A percentile compares a stretch with the other conserved stretches of the same genome.
These are phyloP conservation scores for Suhomyces kunorum DNA, from an alignment of 1,139 yeast species.

Conservation along the genomic window DNA sequence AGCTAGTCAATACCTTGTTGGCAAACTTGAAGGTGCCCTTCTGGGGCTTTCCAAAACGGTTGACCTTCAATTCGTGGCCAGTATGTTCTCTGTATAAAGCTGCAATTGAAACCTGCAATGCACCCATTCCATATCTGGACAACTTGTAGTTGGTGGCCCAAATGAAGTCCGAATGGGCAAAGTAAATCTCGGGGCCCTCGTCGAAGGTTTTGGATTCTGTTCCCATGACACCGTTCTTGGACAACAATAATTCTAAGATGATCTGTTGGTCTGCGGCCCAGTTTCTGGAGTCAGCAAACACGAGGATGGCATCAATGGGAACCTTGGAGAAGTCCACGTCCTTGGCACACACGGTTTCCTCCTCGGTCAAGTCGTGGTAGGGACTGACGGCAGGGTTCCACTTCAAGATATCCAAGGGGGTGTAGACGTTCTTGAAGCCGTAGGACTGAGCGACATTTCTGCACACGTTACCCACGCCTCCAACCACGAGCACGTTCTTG, in stretches of 20 bases:
- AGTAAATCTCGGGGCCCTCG: constrained; percentile 79
- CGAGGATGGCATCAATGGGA: constrained; percentile 68
- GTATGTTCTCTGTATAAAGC: constrained; percentile 81
- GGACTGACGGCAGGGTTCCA: constrained; percentile 89
- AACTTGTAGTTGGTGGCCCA: constrained; percentile 86
- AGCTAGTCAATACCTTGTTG: constrained; percentile 66
- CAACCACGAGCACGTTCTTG: constrained; percentile 76
- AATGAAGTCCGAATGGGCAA: constrained; percentile 85
- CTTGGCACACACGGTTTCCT: constrained; percentile 56
- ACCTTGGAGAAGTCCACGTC: constrained; percentile 67
- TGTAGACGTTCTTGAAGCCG: constrained; percentile 73
- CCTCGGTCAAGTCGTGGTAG: constrained; percentile 72
- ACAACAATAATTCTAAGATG: constrained; percentile 71
- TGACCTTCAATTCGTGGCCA: constrained; percentile 73
- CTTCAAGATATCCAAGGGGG: constrained; percentile 76
- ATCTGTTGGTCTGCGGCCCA: constrained; percentile 93
- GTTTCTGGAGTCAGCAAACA: constrained; percentile 80
- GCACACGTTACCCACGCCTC: constrained; percentile 84
- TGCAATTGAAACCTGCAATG: constrained; percentile 79
- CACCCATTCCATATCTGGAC: constrained; percentile 88
- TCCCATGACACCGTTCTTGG: constrained; percentile 81
- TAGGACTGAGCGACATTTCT: constrained; percentile 75
- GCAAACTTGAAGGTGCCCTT: constrained; percentile 81
- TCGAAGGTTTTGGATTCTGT: constrained; percentile 66
- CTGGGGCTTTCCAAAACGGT: constrained; percentile 83